Base-by-base conservation (phyloP, 176 grass and related monocot species). In the Leersia perrieri region DNA sequence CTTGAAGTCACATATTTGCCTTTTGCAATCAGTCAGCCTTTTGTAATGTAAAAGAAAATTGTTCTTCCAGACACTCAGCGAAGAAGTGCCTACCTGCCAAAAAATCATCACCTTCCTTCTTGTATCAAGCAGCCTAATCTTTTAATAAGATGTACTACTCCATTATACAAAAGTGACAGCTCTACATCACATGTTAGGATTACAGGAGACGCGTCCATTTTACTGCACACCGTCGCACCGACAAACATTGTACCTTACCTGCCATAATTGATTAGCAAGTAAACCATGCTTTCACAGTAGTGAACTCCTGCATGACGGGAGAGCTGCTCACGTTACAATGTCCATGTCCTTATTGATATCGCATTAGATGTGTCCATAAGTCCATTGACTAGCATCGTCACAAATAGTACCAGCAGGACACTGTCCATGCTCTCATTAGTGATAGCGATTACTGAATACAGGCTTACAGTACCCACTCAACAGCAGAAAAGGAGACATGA, bases 1-100 rank as follows among this genome's bases (percentile, higher is more conserved):
- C 74, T 88, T 88, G 66, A 77, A 77, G 68, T 65, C 73, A 27
- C 72, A 51, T n/a, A 8, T 62, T 66, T 75, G 30, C 10, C 60
- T 26, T 41, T 58, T 53, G 27, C 33, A 13, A 60, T 13, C 45
- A 75, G 15, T 16, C 16, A 27, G 32, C 30, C 70, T 66, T 60
- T 38, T 78, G 35, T 62, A 40, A 77, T 31, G 64, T 55, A 32
- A 28, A 53, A 47, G 14, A 18, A 67, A 38, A 5, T 32, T 25
- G 51, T 55, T 28, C 65, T 36, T n/a, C 38, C 23, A 3, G 11
- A 49, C 60, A 8, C 9, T 8, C 7, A 39, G 36, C 36, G 58
- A 25, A 18, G 58, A 29, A 14, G 34, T 60, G 75, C 39, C 72
- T 58, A 16, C 55, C 72, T 41, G 10, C 72, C 82, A 3, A 49